Evolutionary conservation across 768 basidiomycete species (phyloP).

Genomic region (Lactarius indigo): DNA sequence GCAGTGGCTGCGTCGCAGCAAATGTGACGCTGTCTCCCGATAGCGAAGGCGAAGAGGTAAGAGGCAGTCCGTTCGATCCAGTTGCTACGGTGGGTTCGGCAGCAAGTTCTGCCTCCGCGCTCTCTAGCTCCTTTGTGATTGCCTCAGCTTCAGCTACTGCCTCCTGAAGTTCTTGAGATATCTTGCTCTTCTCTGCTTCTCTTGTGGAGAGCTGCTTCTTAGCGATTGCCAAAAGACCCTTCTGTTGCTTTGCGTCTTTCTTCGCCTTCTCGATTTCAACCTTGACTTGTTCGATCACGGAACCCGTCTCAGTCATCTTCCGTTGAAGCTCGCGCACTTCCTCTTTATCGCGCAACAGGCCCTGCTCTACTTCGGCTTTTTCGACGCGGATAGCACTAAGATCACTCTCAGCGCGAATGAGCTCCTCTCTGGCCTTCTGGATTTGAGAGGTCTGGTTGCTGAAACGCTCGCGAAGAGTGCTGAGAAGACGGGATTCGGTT

Average conservation of each 20-base stretch:
- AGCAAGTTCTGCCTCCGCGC: constrained; percentile 50
- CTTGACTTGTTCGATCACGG: constrained; percentile 68
- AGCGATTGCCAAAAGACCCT: constrained; percentile 89
- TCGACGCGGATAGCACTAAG: constrained; percentile 84
- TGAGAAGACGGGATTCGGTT: constrained; percentile 69
- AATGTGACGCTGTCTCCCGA: constrained; percentile 44
- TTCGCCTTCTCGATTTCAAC: constrained; percentile 79
- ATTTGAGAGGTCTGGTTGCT: constrained; percentile 67
- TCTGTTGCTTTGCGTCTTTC: constrained; percentile 96
- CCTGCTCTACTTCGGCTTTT: constrained; percentile 87
- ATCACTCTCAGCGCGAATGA: constrained; percentile 90
- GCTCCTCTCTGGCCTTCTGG: constrained; percentile 64
- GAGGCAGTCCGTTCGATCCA: constrained; percentile 29
- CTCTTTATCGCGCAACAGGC: constrained; percentile 88
- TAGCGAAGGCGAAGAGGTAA: constrained; percentile 36
- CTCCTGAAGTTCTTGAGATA: constrained; percentile 69
- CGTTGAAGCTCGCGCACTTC: constrained; percentile 83
- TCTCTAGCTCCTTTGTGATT: constrained; percentile 52
- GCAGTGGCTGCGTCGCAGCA: constrained; percentile 71
- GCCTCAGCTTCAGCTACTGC: constrained; percentile 51
- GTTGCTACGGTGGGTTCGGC: constrained; percentile 30
- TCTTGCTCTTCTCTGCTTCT: constrained; percentile 70
- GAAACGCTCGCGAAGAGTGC: constrained; percentile 65
- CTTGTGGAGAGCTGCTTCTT: constrained; percentile 88
- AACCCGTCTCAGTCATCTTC: constrained; percentile 75